phyloP scores from a whole-genome alignment of 148 eudicot genomes.

The Simmondsia chinensis region DNA sequence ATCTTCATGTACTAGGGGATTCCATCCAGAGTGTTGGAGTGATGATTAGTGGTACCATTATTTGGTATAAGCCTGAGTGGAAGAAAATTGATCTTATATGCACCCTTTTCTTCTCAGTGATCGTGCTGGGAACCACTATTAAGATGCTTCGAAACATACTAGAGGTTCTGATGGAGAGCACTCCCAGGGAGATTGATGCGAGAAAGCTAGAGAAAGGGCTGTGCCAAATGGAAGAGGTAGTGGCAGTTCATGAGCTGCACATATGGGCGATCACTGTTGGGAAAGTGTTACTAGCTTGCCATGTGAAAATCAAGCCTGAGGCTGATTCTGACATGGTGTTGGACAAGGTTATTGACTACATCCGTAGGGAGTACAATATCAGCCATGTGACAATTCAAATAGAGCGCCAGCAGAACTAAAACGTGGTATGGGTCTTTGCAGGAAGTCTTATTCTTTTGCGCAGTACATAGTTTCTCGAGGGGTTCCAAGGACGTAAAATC shows the following conservation, averaged over 20 bases:
- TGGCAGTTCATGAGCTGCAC: constrained; percentile 85
- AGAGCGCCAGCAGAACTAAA: constrained; percentile 28
- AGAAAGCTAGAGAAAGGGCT: constrained; percentile 66
- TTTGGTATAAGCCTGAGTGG: constrained; percentile 93
- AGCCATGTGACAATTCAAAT: constrained; percentile 89
- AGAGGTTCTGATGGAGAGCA: constrained; percentile 94
- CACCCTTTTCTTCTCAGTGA: constrained; percentile 69
- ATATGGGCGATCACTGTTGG: constrained; percentile 98
- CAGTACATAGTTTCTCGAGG: no score
- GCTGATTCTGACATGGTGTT: constrained; percentile 84
- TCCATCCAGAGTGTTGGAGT: constrained; percentile 91
- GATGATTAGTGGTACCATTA: constrained; percentile 94
- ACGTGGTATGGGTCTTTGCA: not conserved
- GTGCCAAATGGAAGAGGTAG: constrained; percentile 72
- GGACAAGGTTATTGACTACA: constrained; percentile 72
- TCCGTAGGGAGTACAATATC: constrained; percentile 72
- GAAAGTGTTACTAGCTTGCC: constrained; percentile 80
- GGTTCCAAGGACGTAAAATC: no score
- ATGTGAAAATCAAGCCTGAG: constrained; percentile 66
- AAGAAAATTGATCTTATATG: constrained; percentile 84
- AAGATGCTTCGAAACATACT: constrained; percentile 71
- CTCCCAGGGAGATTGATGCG: constrained; percentile 92
- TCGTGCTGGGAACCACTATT: constrained; percentile 71
- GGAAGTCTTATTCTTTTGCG: constrained; percentile 1
- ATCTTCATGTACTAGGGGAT: constrained; percentile 92